These are phyloP conservation scores for Hanseniaspora osmophila DNA, from an alignment of 805 yeast genomes.

Conservation along the genomic window DNA sequence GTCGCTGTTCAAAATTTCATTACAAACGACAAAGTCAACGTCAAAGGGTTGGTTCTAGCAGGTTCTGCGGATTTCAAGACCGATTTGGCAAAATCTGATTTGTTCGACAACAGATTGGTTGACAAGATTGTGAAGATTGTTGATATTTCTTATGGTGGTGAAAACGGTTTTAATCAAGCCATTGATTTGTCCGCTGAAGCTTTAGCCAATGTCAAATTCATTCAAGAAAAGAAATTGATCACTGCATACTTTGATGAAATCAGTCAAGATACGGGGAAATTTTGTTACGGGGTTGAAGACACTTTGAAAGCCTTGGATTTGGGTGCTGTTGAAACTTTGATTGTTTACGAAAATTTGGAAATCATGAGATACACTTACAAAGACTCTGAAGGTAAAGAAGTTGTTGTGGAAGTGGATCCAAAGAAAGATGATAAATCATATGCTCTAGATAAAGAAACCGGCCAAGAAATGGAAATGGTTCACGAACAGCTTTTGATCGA, in stretches of 20 bases:
- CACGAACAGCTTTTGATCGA: slow-evolving; percentile 79
- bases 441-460: slow-evolving; percentile 70
- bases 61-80: slow-evolving; percentile 99
- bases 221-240: slow-evolving; percentile 93
- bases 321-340: slow-evolving; percentile 88
- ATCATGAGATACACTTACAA: slow-evolving; percentile 71
- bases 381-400: slow-evolving; percentile 67
- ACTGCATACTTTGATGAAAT: slow-evolving; percentile 91
- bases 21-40: slow-evolving; percentile 86
- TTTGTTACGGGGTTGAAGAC: slow-evolving; percentile 95
- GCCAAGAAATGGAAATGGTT: slow-evolving; percentile 80
- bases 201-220: slow-evolving; percentile 88
- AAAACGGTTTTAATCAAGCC: slow-evolving; percentile 98
- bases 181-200: slow-evolving; percentile 96
- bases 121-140: slow-evolving; percentile 83
- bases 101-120: slow-evolving; percentile 81
- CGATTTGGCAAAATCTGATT: slow-evolving; percentile 81
- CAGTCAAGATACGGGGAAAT: slow-evolving; percentile 91
- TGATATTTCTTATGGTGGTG: slow-evolving; percentile 97
- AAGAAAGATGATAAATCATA: slow-evolving; percentile 60
- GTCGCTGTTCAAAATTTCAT: slow-evolving; percentile 95
- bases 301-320: slow-evolving; percentile 90
- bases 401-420: slow-evolving; percentile 60
- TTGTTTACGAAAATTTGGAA: slow-evolving; percentile 86
- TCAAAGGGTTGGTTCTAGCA: slow-evolving; percentile 87